Evolutionary conservation across 371 early-diverging fungal genomes (phyloP).

Genomic region (Paraphysoderma sedebokerense): DNA sequence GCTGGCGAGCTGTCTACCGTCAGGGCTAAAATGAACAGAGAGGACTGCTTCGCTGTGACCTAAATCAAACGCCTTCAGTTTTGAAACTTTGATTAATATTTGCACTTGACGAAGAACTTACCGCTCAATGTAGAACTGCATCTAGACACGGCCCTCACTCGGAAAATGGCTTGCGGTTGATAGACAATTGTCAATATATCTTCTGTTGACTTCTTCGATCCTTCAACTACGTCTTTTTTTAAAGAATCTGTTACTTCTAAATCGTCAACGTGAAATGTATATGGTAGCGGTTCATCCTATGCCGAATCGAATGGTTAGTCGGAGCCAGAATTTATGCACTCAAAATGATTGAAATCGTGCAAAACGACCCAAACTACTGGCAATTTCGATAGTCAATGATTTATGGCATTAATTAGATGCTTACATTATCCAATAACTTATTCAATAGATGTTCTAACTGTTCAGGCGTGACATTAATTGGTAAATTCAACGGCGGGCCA

Average conservation of each 20-base stretch:
- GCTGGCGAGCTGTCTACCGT: conserved; percentile 74
- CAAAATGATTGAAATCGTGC: background rate
- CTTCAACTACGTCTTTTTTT: conserved; percentile 50
- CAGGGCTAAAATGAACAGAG: conserved; percentile 76
- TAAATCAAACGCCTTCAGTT: background rate
- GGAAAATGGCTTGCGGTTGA: conserved; percentile 86
- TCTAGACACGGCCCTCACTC: conserved; percentile 76
- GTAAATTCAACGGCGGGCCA: conserved; percentile 72
- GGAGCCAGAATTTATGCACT: too few relatives aligned
- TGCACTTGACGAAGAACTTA: too few relatives aligned
- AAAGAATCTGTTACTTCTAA: conserved; percentile 56
- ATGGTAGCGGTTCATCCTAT: conserved; percentile 67
- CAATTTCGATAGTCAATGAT: too few relatives aligned
- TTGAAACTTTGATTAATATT: too few relatives aligned
- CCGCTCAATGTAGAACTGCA: conserved; percentile 69
- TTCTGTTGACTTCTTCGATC: conserved; percentile 56
- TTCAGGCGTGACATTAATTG: conserved; percentile 63
- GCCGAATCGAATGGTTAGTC: background rate
- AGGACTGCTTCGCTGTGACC: conserved; percentile 91
- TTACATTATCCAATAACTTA: conserved; percentile 67
- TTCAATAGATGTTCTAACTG: conserved; percentile 75
- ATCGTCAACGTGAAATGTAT: conserved; percentile 74
- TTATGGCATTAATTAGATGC: conserved; percentile 2
- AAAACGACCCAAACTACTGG: background rate
- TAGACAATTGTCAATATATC: conserved; percentile 69